These are phyloP conservation scores for Phenoliferia sp. DNA, from an alignment of 1,284 basidiomycete species.

Conservation along the genomic window DNA sequence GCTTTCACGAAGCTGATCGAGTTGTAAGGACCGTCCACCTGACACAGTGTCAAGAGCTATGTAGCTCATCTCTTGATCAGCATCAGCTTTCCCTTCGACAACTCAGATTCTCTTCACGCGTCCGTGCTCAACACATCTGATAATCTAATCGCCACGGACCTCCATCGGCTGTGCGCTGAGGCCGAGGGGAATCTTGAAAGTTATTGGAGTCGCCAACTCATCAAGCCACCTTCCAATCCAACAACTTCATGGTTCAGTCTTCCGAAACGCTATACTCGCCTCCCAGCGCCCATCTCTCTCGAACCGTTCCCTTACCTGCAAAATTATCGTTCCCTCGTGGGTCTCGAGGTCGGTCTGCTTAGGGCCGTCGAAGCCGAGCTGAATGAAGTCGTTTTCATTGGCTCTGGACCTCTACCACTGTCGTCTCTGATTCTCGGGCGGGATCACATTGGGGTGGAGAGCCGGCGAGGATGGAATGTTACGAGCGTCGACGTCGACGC, in stretches of 20 bases:
- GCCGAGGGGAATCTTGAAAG: neutral
- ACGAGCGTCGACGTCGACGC: neutral
- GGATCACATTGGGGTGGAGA: neutral
- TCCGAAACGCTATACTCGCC: neutral
- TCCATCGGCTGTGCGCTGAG: neutral
- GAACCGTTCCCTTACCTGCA: neutral
- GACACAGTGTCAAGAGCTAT: neutral
- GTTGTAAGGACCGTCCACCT: neutral
- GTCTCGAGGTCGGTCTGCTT: neutral
- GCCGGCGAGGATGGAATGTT: neutral
- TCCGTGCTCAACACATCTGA: neutral
- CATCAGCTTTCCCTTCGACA: neutral
- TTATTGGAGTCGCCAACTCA: neutral
- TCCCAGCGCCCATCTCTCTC: neutral
- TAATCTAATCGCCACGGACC: neutral
- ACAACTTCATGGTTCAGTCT: neutral
- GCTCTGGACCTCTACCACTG: neutral
- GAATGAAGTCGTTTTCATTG: neutral
- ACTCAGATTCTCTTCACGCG: neutral
- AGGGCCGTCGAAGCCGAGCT: neutral
- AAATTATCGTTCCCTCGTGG: neutral
- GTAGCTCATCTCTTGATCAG: neutral
- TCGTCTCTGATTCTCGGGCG: neutral
- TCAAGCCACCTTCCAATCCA: neutral
- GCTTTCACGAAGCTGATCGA: neutral